Percentiles rank a stretch among this genome's conserved stretches.
These are phyloP conservation scores for Apiospora sp. DNA, from an alignment of 2,329 filamentous ascomycete species.

Conservation along the genomic window DNA sequence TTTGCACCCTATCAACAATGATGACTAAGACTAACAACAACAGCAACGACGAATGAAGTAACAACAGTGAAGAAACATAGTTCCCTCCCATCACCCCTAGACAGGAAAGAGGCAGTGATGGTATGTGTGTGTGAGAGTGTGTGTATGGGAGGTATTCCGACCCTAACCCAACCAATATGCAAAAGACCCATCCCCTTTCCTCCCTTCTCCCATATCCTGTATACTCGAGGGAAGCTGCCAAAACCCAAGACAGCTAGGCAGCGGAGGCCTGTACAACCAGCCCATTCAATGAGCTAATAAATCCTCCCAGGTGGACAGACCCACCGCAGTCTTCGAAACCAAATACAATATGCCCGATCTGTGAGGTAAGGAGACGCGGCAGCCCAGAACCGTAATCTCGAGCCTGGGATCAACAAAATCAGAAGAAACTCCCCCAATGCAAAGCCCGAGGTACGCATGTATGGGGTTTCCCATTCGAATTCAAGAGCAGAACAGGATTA, in stretches of 20 bases:
- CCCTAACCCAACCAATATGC: neutral
- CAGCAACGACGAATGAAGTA: conserved; percentile 12
- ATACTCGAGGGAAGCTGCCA: conserved; percentile 1
- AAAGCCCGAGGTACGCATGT: conserved; percentile 31
- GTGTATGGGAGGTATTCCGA: conserved; percentile 7
- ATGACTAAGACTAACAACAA: conserved; percentile 19
- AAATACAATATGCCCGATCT: conserved; percentile 20
- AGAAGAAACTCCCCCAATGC: conserved; percentile 39
- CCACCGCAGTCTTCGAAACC: conserved; percentile 1
- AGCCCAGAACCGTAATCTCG: neutral
- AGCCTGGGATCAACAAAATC: neutral
- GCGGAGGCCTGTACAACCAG: neutral
- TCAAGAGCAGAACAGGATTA: conserved; percentile 21
- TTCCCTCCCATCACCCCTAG: neutral
- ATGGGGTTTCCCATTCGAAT: conserved; percentile 27
- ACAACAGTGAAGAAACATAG: neutral
- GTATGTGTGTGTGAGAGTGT: neutral
- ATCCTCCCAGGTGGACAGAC: neutral
- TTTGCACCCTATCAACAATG: conserved; percentile 7
- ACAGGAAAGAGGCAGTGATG: neutral
- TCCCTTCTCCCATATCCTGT: conserved; percentile 15
- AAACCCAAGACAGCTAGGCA: neutral
- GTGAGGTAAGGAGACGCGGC: conserved; percentile 5
- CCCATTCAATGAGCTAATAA: conserved; percentile 24
- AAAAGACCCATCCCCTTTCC: neutral